A percentile compares a stretch with the other conserved stretches of the same genome.
Conservation (phyloP, 768 basidiomycete species). For the Pleurotus pulmonarius region DNA sequence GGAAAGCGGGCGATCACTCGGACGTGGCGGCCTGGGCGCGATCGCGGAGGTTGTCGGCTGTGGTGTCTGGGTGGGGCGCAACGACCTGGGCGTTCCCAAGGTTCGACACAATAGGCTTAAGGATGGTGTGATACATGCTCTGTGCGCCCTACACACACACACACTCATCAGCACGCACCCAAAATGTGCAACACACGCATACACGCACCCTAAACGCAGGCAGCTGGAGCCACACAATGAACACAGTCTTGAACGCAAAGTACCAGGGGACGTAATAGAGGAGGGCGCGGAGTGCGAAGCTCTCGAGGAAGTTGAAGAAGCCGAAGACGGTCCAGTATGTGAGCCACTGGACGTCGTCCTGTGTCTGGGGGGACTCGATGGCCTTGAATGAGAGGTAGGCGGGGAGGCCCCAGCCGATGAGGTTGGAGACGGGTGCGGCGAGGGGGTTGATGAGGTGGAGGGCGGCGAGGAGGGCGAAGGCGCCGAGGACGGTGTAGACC, state of each 20-base stretch:
- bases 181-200: not conserved
- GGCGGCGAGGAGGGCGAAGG: conserved; percentile 58
- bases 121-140: conserved; percentile 66
- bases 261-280: conserved; percentile 96
- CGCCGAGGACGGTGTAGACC: conserved; percentile 80
- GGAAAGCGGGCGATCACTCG: not conserved
- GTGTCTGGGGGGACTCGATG: conserved; percentile 77
- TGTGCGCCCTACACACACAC: conserved; percentile 70
- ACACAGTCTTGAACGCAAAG: conserved; percentile 86
- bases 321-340: conserved; percentile 98
- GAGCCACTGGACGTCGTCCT: conserved; percentile 93
- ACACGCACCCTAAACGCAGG: conserved; percentile 75
- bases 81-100: conserved; percentile 41
- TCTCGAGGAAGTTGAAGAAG: conserved; percentile 90
- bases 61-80: conserved; percentile 45
- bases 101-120: conserved; percentile 80
- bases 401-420: conserved; percentile 92
- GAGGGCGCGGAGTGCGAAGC: conserved; percentile 74
- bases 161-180: conserved; percentile 8
- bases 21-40: conserved; percentile 2
- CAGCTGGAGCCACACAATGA: conserved; percentile 91
- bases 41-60: conserved; percentile 30
- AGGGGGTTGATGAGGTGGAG: conserved; percentile 88
- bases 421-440: conserved; percentile 88
- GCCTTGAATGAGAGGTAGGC: conserved; percentile 96